Base-by-base conservation (phyloP, 257 asterid genomes). In the Forsythia suspensa region DNA sequence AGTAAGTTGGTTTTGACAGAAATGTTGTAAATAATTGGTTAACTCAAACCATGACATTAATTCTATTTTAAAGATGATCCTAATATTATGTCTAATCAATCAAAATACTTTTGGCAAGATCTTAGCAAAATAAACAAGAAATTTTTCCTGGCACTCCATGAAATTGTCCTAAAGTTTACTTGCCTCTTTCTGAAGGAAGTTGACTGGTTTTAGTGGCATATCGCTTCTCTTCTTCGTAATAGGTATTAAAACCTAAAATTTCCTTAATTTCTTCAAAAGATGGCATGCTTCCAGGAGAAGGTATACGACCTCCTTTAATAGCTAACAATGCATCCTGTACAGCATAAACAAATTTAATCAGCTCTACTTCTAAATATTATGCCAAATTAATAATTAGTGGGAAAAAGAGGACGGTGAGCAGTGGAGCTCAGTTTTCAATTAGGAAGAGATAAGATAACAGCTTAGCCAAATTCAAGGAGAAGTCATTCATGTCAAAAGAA, bases 271-370 rank as follows among this genome's bases (percentile, higher is more conserved):
- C 98, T 83, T 90, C 97, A 76, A 94, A 92, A 61, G 98, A 80
- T 12, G 97, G 98, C 96, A 92, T 90, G 89, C 91, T 92, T 86
- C 97, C 97, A 55, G 97, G 95, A 46, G 98, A 85, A 74, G 98
- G 98, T 76, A 92, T 59, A 55, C 95, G 96, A 72, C 98, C 97
- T 80, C 98, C 97, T 84, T 83, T 91, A 76, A 94, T 92, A 69
- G 97, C 98, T 82, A 77, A 68, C 72, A 94, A 80, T 38, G 98
- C 94, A 66, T 92, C 98, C 98, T 94, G 87, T 71, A 82, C 39
- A 43, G 75, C 84, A 87, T 18, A 70, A 72, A 76, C 20, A 5
- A 71, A 72, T 66, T 82, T 71, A 81, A 38, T 65, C 52, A 66
- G 20, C 65, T 70, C 59, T 48, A 20, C 4, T 21, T 73, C 48